Base-by-base conservation (phyloP, 805 yeast genomes). In the Lipomyces spencermartinsiae region DNA sequence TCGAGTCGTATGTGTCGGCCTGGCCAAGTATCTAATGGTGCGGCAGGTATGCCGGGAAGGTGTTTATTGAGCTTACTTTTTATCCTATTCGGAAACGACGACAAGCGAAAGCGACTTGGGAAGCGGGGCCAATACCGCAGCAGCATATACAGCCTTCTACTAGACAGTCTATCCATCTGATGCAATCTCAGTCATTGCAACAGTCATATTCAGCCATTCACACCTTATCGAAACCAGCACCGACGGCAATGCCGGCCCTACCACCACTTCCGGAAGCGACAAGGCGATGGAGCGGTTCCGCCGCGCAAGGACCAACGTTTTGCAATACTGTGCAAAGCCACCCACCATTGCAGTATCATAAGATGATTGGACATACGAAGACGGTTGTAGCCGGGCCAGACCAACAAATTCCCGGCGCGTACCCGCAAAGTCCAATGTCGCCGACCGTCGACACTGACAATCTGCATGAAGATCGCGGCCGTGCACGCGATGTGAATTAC, bases 211-310 rank as follows among this genome's bases (percentile, higher is more conserved):
- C 49, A 43, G 4, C 22, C 8, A n/a, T 22, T 43, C 49, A 43
- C 4, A 9, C 2, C 22, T 5, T 43, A 43, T 19, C 49, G 49
- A 43, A 43, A 16, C 22, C 49, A 6, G 16, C 16, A 14, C 49
- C 22, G 49, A 43, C 8, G 25, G n/a, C 49, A 2, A 43, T 43
- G 49, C 49, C 49, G n/a, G n/a, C 49, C 22, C 49, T 43, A 9
- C 49, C 49, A 4, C 49, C 16, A 43, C 49, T 43, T 43, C 49
- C 49, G 49, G 4, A n/a, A 8, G n/a, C 22, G 6, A 9, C 49
- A 43, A 16, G 49, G 22, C 49, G 49, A 43, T 43, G 49, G 49
- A 43, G 49, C 49, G 49, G 49, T 1, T 43, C 49, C n/a, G 49
- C 22, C n/a, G 22, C 22, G 8, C 49, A 43, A n/a, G 9, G 22